phyloP scores from a whole-genome alignment of 2,329 filamentous ascomycete genomes.

The Cladophialophora bantiana region DNA sequence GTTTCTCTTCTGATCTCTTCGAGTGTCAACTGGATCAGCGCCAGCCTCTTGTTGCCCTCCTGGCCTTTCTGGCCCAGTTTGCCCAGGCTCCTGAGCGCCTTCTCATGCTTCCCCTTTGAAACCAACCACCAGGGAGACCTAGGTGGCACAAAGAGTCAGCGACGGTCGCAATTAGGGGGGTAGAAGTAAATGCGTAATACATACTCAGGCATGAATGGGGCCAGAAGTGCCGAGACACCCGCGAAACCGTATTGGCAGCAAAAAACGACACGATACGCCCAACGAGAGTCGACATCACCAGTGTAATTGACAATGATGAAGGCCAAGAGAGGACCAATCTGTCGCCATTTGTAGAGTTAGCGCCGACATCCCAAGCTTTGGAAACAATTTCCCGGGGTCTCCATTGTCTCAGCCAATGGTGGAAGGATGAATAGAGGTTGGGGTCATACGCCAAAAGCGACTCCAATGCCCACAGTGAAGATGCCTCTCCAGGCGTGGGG shows the following conservation, averaged over 20 bases:
- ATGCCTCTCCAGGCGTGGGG: slow-evolving; percentile 58
- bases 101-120: slow-evolving; percentile 44
- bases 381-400: neutral
- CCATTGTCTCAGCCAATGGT: neutral
- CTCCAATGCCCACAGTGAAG: slow-evolving; percentile 52
- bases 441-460: slow-evolving; percentile 49
- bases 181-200: neutral
- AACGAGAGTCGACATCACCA: slow-evolving; percentile 47
- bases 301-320: slow-evolving; percentile 50
- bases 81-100: slow-evolving; percentile 45
- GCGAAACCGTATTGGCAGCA: slow-evolving; percentile 53
- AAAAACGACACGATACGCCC: slow-evolving; percentile 54
- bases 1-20: slow-evolving; percentile 41
- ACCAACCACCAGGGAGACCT: slow-evolving; percentile 51
- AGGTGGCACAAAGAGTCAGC: slow-evolving; percentile 5
- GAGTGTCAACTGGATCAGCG: slow-evolving; percentile 44
- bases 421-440: neutral
- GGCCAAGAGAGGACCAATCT: slow-evolving; percentile 48
- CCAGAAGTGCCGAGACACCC: slow-evolving; percentile 44
- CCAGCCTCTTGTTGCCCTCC: slow-evolving; percentile 41
- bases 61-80: slow-evolving; percentile 22
- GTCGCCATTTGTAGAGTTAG: neutral
- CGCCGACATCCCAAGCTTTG: too few species aligned
- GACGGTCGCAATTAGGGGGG: too few species aligned
- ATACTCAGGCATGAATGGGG: slow-evolving; percentile 33